Conservation (phyloP, 2,329 filamentous ascomycete species). For the Phyllosticta ampelicida region DNA sequence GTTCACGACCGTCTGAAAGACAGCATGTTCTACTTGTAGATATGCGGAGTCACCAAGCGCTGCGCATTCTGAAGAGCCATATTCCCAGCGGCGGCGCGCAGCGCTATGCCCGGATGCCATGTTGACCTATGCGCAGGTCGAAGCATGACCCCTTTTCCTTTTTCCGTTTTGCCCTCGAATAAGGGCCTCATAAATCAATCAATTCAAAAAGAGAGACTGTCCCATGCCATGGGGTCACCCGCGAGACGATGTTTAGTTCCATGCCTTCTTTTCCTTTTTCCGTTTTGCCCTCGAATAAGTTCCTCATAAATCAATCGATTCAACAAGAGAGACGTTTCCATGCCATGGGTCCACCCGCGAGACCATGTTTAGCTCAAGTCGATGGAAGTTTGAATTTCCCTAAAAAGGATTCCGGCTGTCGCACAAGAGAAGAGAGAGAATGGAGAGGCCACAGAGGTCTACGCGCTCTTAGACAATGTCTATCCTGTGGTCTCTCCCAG, state of each 20-base stretch:
- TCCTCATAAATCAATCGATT: background rate
- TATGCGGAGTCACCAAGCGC: background rate
- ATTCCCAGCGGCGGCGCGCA: background rate
- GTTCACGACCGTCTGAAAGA: constrained; percentile 8
- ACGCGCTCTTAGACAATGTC: background rate
- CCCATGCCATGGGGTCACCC: background rate
- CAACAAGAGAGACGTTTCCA: background rate
- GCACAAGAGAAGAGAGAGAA: background rate
- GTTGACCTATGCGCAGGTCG: no score
- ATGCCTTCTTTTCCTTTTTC: background rate
- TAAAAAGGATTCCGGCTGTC: background rate
- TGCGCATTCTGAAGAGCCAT: background rate
- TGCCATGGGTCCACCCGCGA: background rate
- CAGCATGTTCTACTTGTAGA: constrained; percentile 10
- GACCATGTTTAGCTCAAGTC: background rate
- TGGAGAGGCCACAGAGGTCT: background rate
- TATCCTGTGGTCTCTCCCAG: background rate
- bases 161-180: background rate
- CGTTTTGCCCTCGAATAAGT: background rate
- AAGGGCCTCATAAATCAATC: background rate
- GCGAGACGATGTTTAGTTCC: background rate
- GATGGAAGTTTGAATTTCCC: background rate
- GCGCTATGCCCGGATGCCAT: background rate
- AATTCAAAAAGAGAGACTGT: background rate
- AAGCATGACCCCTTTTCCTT: background rate